A percentile compares a stretch with the other conserved stretches of the same genome.
These are phyloP conservation scores for Scheffersomyces ergatensis DNA, from an alignment of 805 yeast genomes.

Conservation along the genomic window DNA sequence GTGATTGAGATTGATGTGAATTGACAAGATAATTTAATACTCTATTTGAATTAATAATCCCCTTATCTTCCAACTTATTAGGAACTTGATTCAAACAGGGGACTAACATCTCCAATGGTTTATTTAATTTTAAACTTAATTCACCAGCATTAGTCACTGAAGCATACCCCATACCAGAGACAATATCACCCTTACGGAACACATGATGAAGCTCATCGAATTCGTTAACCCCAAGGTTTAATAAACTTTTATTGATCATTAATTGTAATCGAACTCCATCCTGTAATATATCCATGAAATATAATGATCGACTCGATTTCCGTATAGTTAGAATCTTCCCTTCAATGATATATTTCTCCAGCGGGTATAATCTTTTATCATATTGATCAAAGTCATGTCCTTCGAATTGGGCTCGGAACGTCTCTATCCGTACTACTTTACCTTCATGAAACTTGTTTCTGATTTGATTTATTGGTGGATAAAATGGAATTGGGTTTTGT, in stretches of 20 bases:
- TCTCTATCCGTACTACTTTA: background rate
- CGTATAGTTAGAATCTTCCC: conserved; percentile 64
- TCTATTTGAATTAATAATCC: conserved; percentile 61
- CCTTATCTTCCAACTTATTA: conserved; percentile 52
- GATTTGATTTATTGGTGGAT: conserved; percentile 9
- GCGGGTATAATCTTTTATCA: conserved; percentile 5
- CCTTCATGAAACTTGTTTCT: conserved; percentile 4
- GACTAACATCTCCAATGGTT: conserved; percentile 52
- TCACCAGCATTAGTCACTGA: conserved; percentile 79
- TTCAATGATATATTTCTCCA: conserved; percentile 19
- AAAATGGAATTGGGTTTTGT: conserved; percentile 4
- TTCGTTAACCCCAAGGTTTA: conserved; percentile 32
- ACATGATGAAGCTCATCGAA: conserved; percentile 39
- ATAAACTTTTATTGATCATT: conserved; percentile 52
- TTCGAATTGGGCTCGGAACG: conserved; percentile 8
- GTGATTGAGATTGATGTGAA: conserved; percentile 39
- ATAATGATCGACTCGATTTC: conserved; percentile 64
- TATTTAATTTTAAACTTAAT: conserved; percentile 59
- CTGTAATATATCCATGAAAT: conserved; percentile 67
- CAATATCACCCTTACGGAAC: conserved; percentile 69
- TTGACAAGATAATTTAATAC: conserved; percentile 74
- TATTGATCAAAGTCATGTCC: conserved; percentile 7
- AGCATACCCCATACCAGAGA: conserved; percentile 66
- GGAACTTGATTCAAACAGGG: conserved; percentile 64
- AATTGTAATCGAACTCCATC: conserved; percentile 60